Percentiles rank a stretch among this genome's conserved stretches.
Conservation (phyloP, 2,329 filamentous ascomycete genomes). For the Phoma sp. region DNA sequence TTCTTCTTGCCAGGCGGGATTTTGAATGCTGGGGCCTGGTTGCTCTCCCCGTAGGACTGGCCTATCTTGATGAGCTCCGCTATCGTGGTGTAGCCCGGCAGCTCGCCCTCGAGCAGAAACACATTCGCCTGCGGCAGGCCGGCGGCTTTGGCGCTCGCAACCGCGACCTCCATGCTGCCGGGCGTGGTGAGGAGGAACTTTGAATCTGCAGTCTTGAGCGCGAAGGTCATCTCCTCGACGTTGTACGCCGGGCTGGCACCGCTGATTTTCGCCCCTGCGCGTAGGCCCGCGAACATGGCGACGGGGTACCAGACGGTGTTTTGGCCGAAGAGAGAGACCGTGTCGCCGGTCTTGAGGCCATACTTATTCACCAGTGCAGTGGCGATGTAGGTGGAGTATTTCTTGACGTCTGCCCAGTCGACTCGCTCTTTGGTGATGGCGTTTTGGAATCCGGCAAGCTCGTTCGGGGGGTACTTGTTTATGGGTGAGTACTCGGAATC, state of each 20-base stretch:
- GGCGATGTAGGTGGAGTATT: slow-evolving; percentile 63
- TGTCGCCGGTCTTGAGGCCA: slow-evolving; percentile 61
- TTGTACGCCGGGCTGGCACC: slow-evolving; percentile 71
- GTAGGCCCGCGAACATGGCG: slow-evolving; percentile 63
- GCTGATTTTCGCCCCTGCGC: slow-evolving; percentile 62
- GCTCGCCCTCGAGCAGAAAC: slow-evolving; percentile 62
- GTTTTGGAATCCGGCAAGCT: slow-evolving; percentile 63
- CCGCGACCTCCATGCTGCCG: slow-evolving; percentile 61
- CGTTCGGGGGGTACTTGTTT: slow-evolving; percentile 43
- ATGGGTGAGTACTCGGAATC: slow-evolving; percentile 61
- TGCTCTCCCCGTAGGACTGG: slow-evolving; percentile 48
- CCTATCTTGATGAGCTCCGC: slow-evolving; percentile 54
- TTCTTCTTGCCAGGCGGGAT: slow-evolving; percentile 62
- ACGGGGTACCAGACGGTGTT: slow-evolving; percentile 73
- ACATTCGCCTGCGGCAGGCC: slow-evolving; percentile 60
- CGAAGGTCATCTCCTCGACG: slow-evolving; percentile 71
- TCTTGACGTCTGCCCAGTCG: slow-evolving; percentile 63
- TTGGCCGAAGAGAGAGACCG: slow-evolving; percentile 65
- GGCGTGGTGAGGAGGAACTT: slow-evolving; percentile 65
- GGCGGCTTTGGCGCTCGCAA: slow-evolving; percentile 59
- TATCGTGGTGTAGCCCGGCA: slow-evolving; percentile 58
- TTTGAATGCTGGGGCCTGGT: slow-evolving; percentile 57
- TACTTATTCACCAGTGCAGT: slow-evolving; percentile 64
- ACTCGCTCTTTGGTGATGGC: slow-evolving; percentile 64
- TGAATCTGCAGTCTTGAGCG: slow-evolving; percentile 62